Base-by-base conservation (phyloP, 2,329 filamentous ascomycete species). In the Metarhizium brunneum region DNA sequence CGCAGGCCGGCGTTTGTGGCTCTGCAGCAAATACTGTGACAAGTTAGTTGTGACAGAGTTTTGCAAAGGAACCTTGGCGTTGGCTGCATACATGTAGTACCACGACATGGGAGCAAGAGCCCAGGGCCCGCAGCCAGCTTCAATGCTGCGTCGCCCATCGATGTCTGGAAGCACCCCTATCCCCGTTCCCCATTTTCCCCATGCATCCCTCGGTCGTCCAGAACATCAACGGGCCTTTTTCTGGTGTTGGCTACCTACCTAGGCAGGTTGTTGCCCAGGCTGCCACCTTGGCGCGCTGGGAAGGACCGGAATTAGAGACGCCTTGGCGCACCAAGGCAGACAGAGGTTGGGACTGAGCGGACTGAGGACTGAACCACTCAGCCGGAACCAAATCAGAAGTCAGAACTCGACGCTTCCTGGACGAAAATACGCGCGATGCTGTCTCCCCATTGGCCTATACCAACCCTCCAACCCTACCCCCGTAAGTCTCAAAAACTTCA, bases 321-420 rank as follows among this genome's bases (percentile, higher is more conserved):
- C 40, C 47, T 49, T 36, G 35, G 35, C 35, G 25, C 47, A 50
- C 30, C 30, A 18, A 16, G 32, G n/a, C 40, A 36, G 47, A 25
- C 32, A n/a, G 52, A 54, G 52, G 32, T 35, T 11, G 32, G 32
- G 32, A 35, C 32, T 35, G 32, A 35, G 7, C 32, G 32, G 10
- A 35, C 32, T 11, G 57, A 52, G 25, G 25, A 49, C 57, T n/a
- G 52, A 57, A 55, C 57, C 53, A 52, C 32, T 30, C 50, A 38
- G 14, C 38, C 48, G 55, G 57, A 53, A 57, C 38, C 55, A 42
- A 57, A 57, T 57, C 55, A 54, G 18, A 54, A 47, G 42, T 14
- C 47, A 45, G 40, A 30, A 40, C 20, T 47, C 50, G 50, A 29
- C n/a, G 16, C 14, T 29, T 30, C 47, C 14, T 32, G 16, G 20